A percentile compares a stretch with the other conserved stretches of the same genome.
phyloP scores from a whole-genome alignment of 306 rosid genomes.

The Cicer bijugum region DNA sequence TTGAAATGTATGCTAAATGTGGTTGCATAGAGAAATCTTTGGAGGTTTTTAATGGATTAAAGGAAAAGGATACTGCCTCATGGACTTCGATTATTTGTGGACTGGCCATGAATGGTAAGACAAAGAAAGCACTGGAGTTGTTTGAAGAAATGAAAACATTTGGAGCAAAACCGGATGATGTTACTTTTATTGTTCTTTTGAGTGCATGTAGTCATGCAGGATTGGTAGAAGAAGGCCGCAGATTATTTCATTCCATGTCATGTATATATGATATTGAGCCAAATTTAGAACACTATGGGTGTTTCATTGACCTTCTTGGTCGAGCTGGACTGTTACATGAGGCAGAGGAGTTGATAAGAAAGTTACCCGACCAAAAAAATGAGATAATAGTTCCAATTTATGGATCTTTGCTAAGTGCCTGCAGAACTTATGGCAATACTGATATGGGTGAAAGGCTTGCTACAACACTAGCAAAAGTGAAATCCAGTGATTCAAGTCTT shows the following conservation, averaged over 20 bases:
- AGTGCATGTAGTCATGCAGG: conserved; percentile 78
- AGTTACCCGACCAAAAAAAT: conserved; percentile 51
- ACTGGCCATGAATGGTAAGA: conserved; percentile 71
- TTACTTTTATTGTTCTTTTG: conserved; percentile 64
- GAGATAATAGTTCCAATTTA: conserved; percentile 60
- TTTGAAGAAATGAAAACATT: conserved; percentile 62
- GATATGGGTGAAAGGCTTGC: conserved; percentile 77
- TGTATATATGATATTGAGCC: conserved; percentile 56
- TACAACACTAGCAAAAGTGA: conserved; percentile 51
- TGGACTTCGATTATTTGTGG: conserved; percentile 83
- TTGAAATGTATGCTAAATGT: conserved; percentile 81
- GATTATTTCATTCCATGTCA: conserved; percentile 58
- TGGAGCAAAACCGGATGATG: conserved; percentile 68
- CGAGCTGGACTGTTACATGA: conserved; percentile 70
- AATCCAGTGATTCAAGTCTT: conserved; percentile 59
- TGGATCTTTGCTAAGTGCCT: conserved; percentile 75
- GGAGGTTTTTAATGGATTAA: conserved; percentile 59
- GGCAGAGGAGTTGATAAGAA: conserved; percentile 66
- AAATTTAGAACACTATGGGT: conserved; percentile 73
- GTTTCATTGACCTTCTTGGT: conserved; percentile 72
- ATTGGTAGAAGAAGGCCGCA: conserved; percentile 67
- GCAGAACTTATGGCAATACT: conserved; percentile 66
- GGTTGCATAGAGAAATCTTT: conserved; percentile 63
- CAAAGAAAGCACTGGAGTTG: conserved; percentile 63
- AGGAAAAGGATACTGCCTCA: conserved; percentile 63